These are phyloP conservation scores for Euryodendron excelsum DNA, from an alignment of 148 eudicot genomes.

Conservation along the genomic window DNA sequence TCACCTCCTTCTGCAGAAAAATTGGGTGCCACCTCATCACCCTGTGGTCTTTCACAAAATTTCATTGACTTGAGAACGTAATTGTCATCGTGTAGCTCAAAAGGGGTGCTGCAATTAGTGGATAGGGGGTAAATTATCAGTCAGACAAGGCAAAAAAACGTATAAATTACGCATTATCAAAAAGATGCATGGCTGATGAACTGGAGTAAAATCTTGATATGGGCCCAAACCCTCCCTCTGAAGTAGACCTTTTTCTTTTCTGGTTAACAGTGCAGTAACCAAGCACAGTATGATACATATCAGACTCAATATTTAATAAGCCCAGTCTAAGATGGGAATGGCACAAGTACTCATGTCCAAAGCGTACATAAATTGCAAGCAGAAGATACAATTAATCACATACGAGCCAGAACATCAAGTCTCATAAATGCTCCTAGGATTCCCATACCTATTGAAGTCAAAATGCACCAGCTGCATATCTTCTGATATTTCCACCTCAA, in stretches of 20 bases:
- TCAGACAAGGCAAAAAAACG: not conserved
- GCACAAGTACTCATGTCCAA: not conserved
- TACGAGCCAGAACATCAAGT: not conserved
- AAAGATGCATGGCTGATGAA: not conserved
- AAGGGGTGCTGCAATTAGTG: constrained; percentile 78
- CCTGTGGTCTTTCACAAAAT: constrained; percentile 39
- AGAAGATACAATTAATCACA: not conserved
- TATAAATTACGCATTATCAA: not conserved
- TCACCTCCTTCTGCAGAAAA: constrained; percentile 38
- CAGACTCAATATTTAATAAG: too few species aligned
- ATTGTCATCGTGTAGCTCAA: constrained; percentile 88
- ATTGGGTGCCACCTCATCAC: constrained; percentile 23
- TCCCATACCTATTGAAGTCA: constrained; percentile 77
- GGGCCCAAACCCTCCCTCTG: not conserved
- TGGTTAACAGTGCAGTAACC: not conserved
- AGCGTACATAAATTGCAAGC: not conserved
- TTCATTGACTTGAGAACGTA: constrained; percentile 89
- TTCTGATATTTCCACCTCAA: constrained; percentile 95
- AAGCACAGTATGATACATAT: not conserved
- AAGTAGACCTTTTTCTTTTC: too few species aligned
- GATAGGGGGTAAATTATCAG: not conserved
- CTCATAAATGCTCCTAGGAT: constrained; percentile 2
- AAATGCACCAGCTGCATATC: constrained; percentile 99
- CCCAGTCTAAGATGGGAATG: not conserved
- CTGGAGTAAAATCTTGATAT: not conserved